Percentiles rank a stretch among this genome's conserved stretches.
These are phyloP conservation scores for Rhodofomes roseus DNA, from an alignment of 1,284 basidiomycete species.

Conservation along the genomic window DNA sequence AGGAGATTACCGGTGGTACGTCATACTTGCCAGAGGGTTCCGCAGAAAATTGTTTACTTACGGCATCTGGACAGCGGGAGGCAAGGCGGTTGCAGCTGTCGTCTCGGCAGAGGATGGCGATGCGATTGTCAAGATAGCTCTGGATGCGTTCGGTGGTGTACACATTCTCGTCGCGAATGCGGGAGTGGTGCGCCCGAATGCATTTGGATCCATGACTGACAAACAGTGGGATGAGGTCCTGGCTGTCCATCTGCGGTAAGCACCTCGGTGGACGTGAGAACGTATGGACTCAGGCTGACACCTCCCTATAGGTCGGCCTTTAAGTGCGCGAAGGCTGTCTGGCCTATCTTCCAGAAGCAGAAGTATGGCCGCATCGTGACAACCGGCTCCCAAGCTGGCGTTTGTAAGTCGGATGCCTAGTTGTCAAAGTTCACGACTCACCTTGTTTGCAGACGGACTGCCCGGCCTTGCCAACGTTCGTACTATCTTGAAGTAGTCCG, in stretches of 20 bases:
- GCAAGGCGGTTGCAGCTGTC: slow-evolving; percentile 82
- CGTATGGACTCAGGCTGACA: slow-evolving; percentile 3
- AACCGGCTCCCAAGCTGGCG: slow-evolving; percentile 89
- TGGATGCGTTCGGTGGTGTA: slow-evolving; percentile 86
- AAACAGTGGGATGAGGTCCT: slow-evolving; percentile 95
- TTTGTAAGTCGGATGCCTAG: slow-evolving; percentile 55
- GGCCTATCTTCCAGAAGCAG: slow-evolving; percentile 97
- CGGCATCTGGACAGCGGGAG: slow-evolving; percentile 58
- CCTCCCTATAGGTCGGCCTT: slow-evolving; percentile 51
- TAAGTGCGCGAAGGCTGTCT: slow-evolving; percentile 91
- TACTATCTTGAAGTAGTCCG: not conserved
- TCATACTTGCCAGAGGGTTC: not conserved
- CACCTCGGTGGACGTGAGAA: not conserved
- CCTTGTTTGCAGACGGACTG: slow-evolving; percentile 69
- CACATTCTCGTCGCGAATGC: slow-evolving; percentile 94
- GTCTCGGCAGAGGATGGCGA: slow-evolving; percentile 93
- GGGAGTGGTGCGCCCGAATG: slow-evolving; percentile 90
- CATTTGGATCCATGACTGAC: slow-evolving; percentile 86
- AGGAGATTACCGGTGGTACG: slow-evolving; percentile 80
- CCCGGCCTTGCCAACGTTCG: slow-evolving; percentile 87
- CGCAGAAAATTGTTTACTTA: not conserved
- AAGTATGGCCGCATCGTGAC: slow-evolving; percentile 96
- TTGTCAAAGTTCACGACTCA: not conserved
- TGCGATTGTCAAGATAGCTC: slow-evolving; percentile 81
- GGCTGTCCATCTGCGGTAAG: slow-evolving; percentile 79